Evolutionary conservation across 106 monocot species (phyloP), one percentile per base, ranked within the genome.

Genomic region (Dioscorea zingiberensis): DNA sequence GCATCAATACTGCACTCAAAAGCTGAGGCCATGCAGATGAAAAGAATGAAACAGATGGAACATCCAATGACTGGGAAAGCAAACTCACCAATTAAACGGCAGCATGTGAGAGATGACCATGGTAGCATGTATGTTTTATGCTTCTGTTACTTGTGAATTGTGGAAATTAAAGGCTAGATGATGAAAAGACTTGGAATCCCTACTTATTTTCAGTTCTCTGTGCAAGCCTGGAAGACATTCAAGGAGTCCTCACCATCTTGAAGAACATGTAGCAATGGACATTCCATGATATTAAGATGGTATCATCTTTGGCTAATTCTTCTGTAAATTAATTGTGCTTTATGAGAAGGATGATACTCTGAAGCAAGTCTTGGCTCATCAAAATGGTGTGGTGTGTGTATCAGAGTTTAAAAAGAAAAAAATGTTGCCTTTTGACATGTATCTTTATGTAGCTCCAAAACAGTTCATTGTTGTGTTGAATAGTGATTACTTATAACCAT

Each of bases 1-100:
- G 26, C 75, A 53, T 70, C 82, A 27, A 27, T 63, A 66, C 73
- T 86, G 9, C 71, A 67, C 10, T 24, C 27, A 23, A 82, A 82
- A 79, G 18, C 82, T 18, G 28, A 30, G 18, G 51, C 54, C 30
- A 13, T 74, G 22, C 47, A 26, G 48, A 67, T 2, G 2, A 64
- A 66, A 25, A 47, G 27, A 44, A 55, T 13, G 14, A 25, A 48
- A 28, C 27, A 54, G 21, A 17, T 67, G 70, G 60, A 30, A 30
- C 30, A 2, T 30, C 30, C 7, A 7, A 30, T 30, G 4, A 30
- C 30, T 30, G 30, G 4, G 30, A 30, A 30, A 30, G 7, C 7
- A 7, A 30, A 30, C 30, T 30, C 30, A 47, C 44, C 53, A 19
- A 49, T 22, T 45, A 12, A 62, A 15, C 15, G 58, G 3, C 26